Percentiles rank a stretch among this genome's conserved stretches.
Conservation (phyloP, 768 basidiomycete species). For the Collybia sordida region DNA sequence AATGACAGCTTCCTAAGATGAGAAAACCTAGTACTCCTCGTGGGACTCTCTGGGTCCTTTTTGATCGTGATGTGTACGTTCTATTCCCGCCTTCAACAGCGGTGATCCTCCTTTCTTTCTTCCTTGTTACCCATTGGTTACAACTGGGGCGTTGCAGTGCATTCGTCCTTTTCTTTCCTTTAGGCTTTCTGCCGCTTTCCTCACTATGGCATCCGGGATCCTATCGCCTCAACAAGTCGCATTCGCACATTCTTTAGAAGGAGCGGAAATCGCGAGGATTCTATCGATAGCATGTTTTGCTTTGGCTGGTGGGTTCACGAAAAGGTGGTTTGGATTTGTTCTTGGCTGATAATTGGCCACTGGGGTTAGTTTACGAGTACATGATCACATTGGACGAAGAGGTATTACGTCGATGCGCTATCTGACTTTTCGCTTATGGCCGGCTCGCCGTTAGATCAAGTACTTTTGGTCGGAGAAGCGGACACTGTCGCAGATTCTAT, state of each 20-base stretch:
- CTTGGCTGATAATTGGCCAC: neutral
- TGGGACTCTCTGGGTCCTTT: too few species aligned
- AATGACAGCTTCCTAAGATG: too few species aligned
- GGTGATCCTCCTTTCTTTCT: neutral
- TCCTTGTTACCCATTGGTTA: neutral
- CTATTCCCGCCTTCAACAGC: too few species aligned
- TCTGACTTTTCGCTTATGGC: neutral
- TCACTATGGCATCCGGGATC: neutral
- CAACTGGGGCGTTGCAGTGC: constrained; percentile 5
- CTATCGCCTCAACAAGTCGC: neutral
- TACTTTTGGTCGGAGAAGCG: constrained; percentile 41
- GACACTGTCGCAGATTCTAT: constrained; percentile 33
- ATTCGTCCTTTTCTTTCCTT: neutral
- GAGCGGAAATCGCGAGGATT: constrained; percentile 14
- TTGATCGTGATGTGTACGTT: too few species aligned
- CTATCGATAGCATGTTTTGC: constrained; percentile 16
- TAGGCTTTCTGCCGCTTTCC: neutral
- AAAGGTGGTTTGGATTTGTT: neutral
- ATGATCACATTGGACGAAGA: constrained; percentile 38
- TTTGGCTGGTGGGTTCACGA: constrained; percentile 9
- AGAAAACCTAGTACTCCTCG: too few species aligned
- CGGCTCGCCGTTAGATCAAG: constrained; percentile 22
- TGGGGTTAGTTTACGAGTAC: constrained; percentile 27
- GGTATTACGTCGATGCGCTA: constrained; percentile 15
- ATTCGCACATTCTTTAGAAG: constrained; percentile 10